phyloP scores from a whole-genome alignment of 768 basidiomycete genomes.

The Chiua virens region DNA sequence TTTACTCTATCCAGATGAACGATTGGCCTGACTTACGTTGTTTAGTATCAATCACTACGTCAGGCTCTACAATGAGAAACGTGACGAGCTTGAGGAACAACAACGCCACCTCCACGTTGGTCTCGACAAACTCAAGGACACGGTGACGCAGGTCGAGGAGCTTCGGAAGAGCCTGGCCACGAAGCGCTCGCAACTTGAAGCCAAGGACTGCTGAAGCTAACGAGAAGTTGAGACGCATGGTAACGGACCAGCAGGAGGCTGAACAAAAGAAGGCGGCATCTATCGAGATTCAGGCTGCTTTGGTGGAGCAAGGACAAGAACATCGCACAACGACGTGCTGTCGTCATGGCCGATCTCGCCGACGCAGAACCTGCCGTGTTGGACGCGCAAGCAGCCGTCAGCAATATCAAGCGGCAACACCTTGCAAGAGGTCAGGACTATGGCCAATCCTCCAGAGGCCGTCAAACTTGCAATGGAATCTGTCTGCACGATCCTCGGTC shows the following conservation, averaged over 20 bases:
- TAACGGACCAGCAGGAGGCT: constrained; percentile 96
- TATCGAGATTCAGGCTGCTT: constrained; percentile 90
- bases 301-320: constrained; percentile 88
- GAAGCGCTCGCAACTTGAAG: constrained; percentile 89
- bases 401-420: constrained; percentile 93
- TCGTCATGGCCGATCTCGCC: constrained; percentile 94
- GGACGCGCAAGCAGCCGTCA: constrained; percentile 95
- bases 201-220: constrained; percentile 95
- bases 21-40: constrained; percentile 2
- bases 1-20: not conserved
- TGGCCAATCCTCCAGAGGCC: constrained; percentile 98
- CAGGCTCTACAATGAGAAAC: constrained; percentile 90
- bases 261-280: constrained; percentile 98
- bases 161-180: constrained; percentile 92
- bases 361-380: constrained; percentile 97
- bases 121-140: constrained; percentile 93
- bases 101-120: constrained; percentile 98
- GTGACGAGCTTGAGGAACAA: constrained; percentile 96
- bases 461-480: constrained; percentile 99
- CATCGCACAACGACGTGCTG: constrained; percentile 83
- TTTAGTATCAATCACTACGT: constrained; percentile 96
- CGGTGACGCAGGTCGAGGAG: constrained; percentile 96
- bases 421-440: constrained; percentile 94
- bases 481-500: constrained; percentile 92
- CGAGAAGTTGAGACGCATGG: constrained; percentile 96